Conservation (phyloP, 257 asterid species). For the Solanum raphanifolium region DNA sequence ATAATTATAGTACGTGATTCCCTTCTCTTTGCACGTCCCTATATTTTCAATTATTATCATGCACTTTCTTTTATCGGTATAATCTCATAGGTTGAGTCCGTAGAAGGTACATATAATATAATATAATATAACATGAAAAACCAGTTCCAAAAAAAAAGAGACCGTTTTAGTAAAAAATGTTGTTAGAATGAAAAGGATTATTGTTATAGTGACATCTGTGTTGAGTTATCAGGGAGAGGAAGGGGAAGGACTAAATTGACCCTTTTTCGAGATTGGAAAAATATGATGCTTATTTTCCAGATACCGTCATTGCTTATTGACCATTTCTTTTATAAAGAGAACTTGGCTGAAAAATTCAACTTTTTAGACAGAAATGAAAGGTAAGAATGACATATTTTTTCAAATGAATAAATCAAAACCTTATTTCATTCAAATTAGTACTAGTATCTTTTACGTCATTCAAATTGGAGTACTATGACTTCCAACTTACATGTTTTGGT, state of each 20-base stretch:
- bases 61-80: background rate
- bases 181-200: background rate
- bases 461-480: background rate
- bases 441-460: background rate
- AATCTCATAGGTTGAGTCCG: background rate
- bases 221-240: background rate
- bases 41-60: background rate
- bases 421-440: background rate
- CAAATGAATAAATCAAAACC: background rate
- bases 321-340: background rate
- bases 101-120: background rate
- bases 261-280: background rate
- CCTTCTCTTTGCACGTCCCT: slow-evolving; percentile 2
- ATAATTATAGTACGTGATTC: background rate
- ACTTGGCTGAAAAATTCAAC: background rate
- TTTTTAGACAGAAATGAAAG: background rate
- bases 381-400: background rate
- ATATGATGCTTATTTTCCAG: rapidly evolving
- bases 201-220: background rate
- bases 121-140: background rate
- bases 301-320: background rate
- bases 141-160: background rate
- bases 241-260: background rate
- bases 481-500: background rate
- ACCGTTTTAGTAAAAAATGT: background rate